Base-by-base conservation (phyloP, 225 moss, liverwort and hornwort genomes). In the Sphagnum contortum region DNA sequence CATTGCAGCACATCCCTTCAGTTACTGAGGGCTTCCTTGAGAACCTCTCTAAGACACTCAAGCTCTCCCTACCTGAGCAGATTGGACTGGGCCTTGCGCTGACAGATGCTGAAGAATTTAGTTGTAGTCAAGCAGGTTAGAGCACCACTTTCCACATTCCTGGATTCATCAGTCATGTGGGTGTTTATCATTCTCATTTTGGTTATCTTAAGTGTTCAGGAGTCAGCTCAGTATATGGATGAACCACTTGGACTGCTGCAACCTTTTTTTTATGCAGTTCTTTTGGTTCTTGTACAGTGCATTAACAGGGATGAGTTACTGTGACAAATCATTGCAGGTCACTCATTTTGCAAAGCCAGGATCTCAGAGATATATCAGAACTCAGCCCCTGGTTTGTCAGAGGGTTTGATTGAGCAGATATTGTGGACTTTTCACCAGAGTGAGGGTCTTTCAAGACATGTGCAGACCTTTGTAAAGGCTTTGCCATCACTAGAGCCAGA, bases 11-110 rank as follows among this genome's bases (percentile, higher is more conserved):
- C 59, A 69, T 87, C 69, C 73, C 83, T 49, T 81, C 73, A 45
- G 76, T 91, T 48, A 83, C 81, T 71, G 90, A 96, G 64, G 90
- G 84, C 62, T 87, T 98, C 70, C 75, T 93, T 74, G 76, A 73
- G 44, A 81, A 86, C 73, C 83, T 98, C 62, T 86, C 87, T 49
- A 79, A 74, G 71, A 83, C 87, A 7, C 64, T 98, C 72, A 84
- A 86, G 60, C 80, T 98, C 76, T 76, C 87, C 47, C 66, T 91
- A 58, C 81, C 89, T 13, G 96, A 98, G 74, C 87, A 92, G 72
- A 75, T 98, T 71, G 71, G 80, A 68, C 87, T 98, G 75, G 96
- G 89, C 58, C 79, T 98, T 67, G 96, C 96, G 60, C 79, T 93
- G 72, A 44, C 80, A 71, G 83, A 91, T 64, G 93, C 96, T 50